phyloP scores from a whole-genome alignment of 768 basidiomycete genomes.

The Leucocoprinus sp. region DNA sequence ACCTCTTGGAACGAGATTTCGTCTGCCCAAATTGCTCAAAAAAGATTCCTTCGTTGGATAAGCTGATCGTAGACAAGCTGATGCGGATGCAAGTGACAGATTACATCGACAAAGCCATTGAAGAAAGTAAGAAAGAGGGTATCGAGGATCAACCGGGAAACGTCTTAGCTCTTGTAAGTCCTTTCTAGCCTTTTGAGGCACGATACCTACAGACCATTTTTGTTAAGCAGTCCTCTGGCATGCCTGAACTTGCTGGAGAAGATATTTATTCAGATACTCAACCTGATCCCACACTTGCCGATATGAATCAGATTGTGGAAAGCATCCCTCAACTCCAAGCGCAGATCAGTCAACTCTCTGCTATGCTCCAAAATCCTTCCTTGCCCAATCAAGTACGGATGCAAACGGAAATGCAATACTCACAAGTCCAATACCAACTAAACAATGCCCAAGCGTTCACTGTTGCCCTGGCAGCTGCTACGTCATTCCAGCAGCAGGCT shows the following conservation, averaged over 20 bases:
- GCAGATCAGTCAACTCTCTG: slow-evolving; percentile 71
- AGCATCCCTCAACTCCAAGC: slow-evolving; percentile 79
- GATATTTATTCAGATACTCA: slow-evolving; percentile 72
- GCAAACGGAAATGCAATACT: slow-evolving; percentile 77
- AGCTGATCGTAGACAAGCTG: slow-evolving; percentile 72
- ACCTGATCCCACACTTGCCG: slow-evolving; percentile 46
- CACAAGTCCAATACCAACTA: slow-evolving; percentile 71
- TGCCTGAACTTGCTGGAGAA: slow-evolving; percentile 20
- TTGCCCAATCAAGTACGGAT: slow-evolving; percentile 67
- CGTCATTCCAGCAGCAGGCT: slow-evolving; percentile 36
- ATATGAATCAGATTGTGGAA: slow-evolving; percentile 64
- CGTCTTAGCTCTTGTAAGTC: not conserved
- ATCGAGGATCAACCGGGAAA: slow-evolving; percentile 29
- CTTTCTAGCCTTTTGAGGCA: not conserved
- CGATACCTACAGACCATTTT: not conserved
- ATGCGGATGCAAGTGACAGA: slow-evolving; percentile 69
- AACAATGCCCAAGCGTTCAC: slow-evolving; percentile 71
- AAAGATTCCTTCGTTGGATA: slow-evolving; percentile 85
- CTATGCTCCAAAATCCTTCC: slow-evolving; percentile 72
- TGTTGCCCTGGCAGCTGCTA: slow-evolving; percentile 53
- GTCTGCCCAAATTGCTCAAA: slow-evolving; percentile 85
- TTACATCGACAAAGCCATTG: slow-evolving; percentile 76
- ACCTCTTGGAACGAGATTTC: slow-evolving; percentile 93
- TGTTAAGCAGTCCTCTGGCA: slow-evolving; percentile 11
- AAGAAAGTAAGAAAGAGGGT: slow-evolving; percentile 65